These are phyloP conservation scores for Blastobotrys indianensis DNA, from an alignment of 1,139 yeast genomes.

Conservation along the genomic window DNA sequence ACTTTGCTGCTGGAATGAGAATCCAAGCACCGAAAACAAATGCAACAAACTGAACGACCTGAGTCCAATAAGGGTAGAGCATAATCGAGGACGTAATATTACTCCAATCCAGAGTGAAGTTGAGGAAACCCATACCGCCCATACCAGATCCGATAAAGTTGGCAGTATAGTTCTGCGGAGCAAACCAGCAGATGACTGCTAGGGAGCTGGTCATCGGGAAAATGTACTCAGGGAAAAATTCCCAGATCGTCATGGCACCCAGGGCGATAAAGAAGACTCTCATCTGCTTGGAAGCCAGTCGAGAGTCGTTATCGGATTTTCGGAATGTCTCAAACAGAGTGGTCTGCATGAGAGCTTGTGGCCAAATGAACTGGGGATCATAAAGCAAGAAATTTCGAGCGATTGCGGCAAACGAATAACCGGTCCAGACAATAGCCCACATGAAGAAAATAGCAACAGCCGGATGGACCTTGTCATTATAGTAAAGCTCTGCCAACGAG, in stretches of 20 bases:
- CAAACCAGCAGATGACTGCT: conserved; percentile 20
- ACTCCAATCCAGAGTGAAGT: conserved; percentile 13
- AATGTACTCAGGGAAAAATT: conserved; percentile 11
- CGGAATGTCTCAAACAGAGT: conserved; percentile 14
- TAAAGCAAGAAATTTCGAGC: conserved; percentile 13
- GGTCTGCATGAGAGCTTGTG: conserved; percentile 15
- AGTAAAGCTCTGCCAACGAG: conserved; percentile 13
- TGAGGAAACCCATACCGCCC: conserved; percentile 13
- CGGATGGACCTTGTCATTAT: conserved; percentile 13
- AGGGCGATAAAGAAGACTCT: conserved; percentile 9
- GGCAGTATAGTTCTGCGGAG: conserved; percentile 18
- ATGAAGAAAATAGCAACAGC: conserved; percentile 14
- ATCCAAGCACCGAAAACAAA: conserved; percentile 38
- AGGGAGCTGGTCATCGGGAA: conserved; percentile 12
- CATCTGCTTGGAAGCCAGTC: conserved; percentile 10
- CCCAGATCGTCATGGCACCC: conserved; percentile 7
- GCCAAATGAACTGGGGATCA: conserved; percentile 15
- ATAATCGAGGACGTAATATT: conserved; percentile 13
- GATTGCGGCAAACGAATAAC: conserved; percentile 15
- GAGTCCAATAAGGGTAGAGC: conserved; percentile 34
- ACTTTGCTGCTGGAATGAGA: conserved; percentile 38
- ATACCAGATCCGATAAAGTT: conserved; percentile 12
- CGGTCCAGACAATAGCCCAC: conserved; percentile 18
- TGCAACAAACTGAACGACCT: conserved; percentile 36
- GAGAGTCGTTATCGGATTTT: conserved; percentile 9